These are phyloP conservation scores for Nematocida sp. DNA, from an alignment of 371 early-diverging fungal genomes.

Conservation along the genomic window DNA sequence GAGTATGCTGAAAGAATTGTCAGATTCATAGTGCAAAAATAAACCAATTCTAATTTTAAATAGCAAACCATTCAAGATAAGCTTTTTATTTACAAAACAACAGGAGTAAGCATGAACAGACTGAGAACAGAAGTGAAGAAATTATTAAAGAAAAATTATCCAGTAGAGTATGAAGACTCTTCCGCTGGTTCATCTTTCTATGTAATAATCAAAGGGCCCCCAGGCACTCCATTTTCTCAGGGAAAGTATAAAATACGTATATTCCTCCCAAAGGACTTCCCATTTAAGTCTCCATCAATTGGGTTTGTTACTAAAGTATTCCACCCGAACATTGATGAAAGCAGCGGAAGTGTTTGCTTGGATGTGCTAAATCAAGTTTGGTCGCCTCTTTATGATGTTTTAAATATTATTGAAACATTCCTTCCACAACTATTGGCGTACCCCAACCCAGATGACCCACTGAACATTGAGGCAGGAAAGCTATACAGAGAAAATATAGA, in stretches of 20 bases:
- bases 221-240: conserved; percentile 78
- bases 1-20: conserved; percentile 25
- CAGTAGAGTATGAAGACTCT: conserved; percentile 53
- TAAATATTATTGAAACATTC: conserved; percentile 94
- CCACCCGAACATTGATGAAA: conserved; percentile 99
- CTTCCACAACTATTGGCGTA: conserved; percentile 92
- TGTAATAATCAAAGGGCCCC: conserved; percentile 68
- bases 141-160: conserved; percentile 62
- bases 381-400: conserved; percentile 85
- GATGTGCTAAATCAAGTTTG: conserved; percentile 99
- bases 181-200: conserved; percentile 57
- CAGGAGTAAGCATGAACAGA: conserved; percentile 57
- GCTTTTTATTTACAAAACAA: conserved; percentile 58
- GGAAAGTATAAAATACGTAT: conserved; percentile 95
- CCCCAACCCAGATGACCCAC: conserved; percentile 97
- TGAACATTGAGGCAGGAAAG: conserved; percentile 96
- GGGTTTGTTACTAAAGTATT: conserved; percentile 97
- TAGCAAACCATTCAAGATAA: conserved; percentile 11
- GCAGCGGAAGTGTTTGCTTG: conserved; percentile 92
- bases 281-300: conserved; percentile 96
- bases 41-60: conserved; percentile 10
- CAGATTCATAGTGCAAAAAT: conserved; percentile 14
- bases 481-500: conserved; percentile 84
- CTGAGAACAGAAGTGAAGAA: conserved; percentile 63
- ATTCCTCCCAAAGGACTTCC: conserved; percentile 93